Percentiles rank a stretch among this genome's conserved stretches.
Evolutionary conservation across 192 early-diverging fungal genomes (phyloP).

Genomic region (Mortierella claussenii): DNA sequence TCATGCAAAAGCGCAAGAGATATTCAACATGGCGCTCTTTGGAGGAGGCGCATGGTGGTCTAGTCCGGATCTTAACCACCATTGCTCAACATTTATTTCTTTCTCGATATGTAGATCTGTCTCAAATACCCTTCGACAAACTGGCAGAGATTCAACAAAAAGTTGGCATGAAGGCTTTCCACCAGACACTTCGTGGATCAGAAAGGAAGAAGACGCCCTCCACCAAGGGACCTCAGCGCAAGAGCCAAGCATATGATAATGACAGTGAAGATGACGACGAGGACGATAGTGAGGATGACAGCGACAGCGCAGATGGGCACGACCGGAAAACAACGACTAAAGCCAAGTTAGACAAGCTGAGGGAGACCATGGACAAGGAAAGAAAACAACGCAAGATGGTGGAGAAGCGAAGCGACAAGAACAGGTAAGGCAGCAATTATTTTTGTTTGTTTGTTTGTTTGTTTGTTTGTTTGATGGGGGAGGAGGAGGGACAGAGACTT

Average conservation of each 20-base stretch:
- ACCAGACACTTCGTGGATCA: conserved; percentile 55
- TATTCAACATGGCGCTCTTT: background rate
- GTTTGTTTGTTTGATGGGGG: no score
- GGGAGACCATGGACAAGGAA: conserved; percentile 45
- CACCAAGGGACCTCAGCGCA: conserved; percentile 35
- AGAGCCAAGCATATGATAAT: conserved; percentile 34
- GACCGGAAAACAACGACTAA: conserved; percentile 19
- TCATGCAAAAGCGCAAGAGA: background rate
- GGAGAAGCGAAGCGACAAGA: conserved; percentile 53
- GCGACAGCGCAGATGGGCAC: conserved; percentile 46
- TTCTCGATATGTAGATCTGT: conserved; percentile 58
- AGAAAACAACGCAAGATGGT: conserved; percentile 56
- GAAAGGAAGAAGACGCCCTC: conserved; percentile 36
- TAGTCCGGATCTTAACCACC: background rate
- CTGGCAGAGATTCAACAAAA: conserved; percentile 81
- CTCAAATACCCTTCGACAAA: conserved; percentile 84
- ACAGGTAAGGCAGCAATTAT: conserved; percentile 37
- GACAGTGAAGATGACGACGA: conserved; percentile 44
- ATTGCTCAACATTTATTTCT: background rate
- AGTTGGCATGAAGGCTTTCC: conserved; percentile 73
- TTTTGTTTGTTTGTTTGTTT: no score
- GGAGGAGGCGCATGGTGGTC: background rate
- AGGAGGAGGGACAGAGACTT: no score
- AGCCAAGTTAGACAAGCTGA: conserved; percentile 50
- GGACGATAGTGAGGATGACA: conserved; percentile 27